A percentile compares a stretch with the other conserved stretches of the same genome.
Conservation (phyloP, 768 basidiomycete genomes). For the Trametes maxima region DNA sequence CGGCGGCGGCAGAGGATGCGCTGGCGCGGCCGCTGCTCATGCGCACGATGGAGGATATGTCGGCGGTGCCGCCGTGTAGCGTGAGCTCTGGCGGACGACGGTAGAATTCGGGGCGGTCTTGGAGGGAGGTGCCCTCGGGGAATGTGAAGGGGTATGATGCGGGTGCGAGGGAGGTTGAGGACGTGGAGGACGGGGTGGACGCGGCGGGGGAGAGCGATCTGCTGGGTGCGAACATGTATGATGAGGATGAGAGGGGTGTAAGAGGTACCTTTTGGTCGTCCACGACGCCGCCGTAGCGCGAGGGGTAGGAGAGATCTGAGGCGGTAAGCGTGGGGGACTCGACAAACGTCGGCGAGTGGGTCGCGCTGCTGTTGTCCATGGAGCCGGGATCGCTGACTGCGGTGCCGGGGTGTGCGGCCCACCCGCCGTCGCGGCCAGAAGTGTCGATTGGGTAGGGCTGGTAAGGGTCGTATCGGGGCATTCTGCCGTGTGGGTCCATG, state of each 20-base stretch:
- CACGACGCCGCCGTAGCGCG: conserved; percentile 42
- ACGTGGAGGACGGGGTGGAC: conserved; percentile 65
- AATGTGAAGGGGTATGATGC: conserved; percentile 71
- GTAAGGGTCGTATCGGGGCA: conserved; percentile 52
- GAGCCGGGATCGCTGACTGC: conserved; percentile 46
- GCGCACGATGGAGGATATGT: conserved; percentile 60
- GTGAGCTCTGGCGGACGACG: conserved; percentile 69
- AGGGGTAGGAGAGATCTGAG: conserved; percentile 48
- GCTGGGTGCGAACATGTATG: conserved; percentile 65
- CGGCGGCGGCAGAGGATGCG: conserved; percentile 50
- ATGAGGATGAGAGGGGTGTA: conserved; percentile 49
- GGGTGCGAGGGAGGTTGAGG: conserved; percentile 52
- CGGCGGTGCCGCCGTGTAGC: conserved; percentile 73
- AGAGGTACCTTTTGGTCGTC: conserved; percentile 63
- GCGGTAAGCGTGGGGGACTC: conserved; percentile 59
- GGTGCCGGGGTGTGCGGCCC: conserved; percentile 40
- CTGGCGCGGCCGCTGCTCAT: conserved; percentile 36
- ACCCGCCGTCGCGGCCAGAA: conserved; percentile 31
- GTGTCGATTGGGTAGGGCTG: conserved; percentile 41
- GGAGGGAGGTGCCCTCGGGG: conserved; percentile 51
- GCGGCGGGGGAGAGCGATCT: conserved; percentile 73
- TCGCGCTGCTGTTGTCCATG: conserved; percentile 44
- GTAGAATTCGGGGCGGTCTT: conserved; percentile 66
- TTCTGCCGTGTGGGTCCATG: conserved; percentile 41
- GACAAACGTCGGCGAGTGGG: conserved; percentile 54